These are phyloP conservation scores for Cucurbitaria berberidis DNA, from an alignment of 2,329 filamentous ascomycete genomes.

Conservation along the genomic window DNA sequence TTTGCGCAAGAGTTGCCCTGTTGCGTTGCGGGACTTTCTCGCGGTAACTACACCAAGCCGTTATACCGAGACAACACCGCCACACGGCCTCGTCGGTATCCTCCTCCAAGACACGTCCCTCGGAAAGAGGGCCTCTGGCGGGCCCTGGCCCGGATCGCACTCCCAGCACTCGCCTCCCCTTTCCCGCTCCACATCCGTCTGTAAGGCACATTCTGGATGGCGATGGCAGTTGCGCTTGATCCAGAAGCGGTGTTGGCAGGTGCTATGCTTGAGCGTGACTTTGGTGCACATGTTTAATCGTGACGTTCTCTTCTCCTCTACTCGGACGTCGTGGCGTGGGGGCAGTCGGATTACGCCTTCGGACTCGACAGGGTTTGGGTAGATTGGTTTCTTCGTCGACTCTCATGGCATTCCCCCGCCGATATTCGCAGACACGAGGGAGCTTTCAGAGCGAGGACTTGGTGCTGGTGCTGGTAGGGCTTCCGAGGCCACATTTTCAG, in stretches of 20 bases:
- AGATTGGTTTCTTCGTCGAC: background rate
- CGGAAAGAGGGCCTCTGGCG: constrained; percentile 28
- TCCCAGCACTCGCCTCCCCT: constrained; percentile 33
- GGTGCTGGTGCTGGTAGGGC: no score
- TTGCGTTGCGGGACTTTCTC: no score
- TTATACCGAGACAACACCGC: constrained; percentile 8
- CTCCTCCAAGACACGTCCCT: constrained; percentile 25
- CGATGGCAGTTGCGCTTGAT: constrained; percentile 26
- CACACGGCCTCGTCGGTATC: constrained; percentile 11
- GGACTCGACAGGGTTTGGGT: no score
- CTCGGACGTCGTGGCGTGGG: no score
- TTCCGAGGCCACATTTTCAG: no score
- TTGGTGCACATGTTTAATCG: constrained; percentile 26
- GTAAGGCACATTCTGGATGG: constrained; percentile 15
- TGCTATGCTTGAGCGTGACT: constrained; percentile 27
- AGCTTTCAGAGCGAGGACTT: no score
- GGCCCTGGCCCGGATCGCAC: constrained; percentile 29
- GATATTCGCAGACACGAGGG: no score
- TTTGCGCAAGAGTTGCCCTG: no score
- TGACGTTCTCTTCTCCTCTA: background rate
- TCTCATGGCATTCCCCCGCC: background rate
- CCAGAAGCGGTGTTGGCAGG: constrained; percentile 28
- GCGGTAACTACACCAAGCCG: no score
- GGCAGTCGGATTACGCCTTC: no score
- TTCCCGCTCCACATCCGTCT: constrained; percentile 24